Base-by-base conservation (phyloP, 495 filamentous ascomycete genomes). In the Hypoxylon trugodes region DNA sequence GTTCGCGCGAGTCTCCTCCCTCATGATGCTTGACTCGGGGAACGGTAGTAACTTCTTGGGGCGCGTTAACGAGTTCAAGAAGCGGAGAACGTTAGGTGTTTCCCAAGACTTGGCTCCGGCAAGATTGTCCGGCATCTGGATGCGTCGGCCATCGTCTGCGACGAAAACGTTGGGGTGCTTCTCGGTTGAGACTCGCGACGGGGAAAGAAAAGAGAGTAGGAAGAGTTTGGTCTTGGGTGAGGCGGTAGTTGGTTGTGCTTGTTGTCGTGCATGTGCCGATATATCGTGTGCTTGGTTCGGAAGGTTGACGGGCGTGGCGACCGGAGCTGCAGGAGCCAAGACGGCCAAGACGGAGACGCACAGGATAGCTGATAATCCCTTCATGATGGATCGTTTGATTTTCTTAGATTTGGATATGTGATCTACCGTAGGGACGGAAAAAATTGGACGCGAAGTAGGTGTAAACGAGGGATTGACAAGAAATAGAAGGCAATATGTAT, bases 11-110 rank as follows among this genome's bases (percentile, higher is more conserved):
- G 69, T 70, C 42, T 72, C 69, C 57, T 68, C 67, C 35, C 43
- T 59, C 30, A 69, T 66, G 26, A 72, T 70, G 40, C 69, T 72
- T 13, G 67, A 72, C 18, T 70, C 63, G 26, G 70, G 63, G 50
- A 70, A 70, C 10, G 67, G 67, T 28, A 56, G 55, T 26, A 60
- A 65, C 21, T 55, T 72, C 58, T 60, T 55, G 16, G 50, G 57
- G 18, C 35, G 64, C 25, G 64, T 43, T 10, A 68, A 35, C 13
- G 60, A 68, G 16, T 40, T 55, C 4, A 72, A 58, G 51, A 61
- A 62, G 19, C 45, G 45, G 26, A 67, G 41, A n/a, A 67, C 64
- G 33, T 67, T 58, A 15, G 64, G 64, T 6, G 64, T 67, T 10
- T 67, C 64, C 64, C 64, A 67, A 22, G 58, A 26, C 32, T 45